Percentiles rank a stretch among this genome's conserved stretches.
phyloP scores from a whole-genome alignment of 306 rosid species.

The Casuarina glauca region DNA sequence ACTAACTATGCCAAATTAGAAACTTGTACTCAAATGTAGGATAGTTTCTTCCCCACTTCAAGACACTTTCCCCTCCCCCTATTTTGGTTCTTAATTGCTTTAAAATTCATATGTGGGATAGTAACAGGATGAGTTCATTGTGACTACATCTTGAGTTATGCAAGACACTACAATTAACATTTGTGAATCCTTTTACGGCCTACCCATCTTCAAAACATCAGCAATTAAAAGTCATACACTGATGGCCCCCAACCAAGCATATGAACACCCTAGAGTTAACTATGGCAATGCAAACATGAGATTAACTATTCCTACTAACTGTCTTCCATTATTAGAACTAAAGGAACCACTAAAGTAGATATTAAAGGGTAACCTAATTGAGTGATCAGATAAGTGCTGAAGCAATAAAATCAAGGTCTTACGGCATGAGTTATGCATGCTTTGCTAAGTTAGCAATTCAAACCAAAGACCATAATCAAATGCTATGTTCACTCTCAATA shows the following conservation, averaged over 20 bases:
- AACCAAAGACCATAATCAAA: neutral
- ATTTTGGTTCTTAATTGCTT: neutral
- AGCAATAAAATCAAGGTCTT: neutral
- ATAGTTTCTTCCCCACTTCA: neutral
- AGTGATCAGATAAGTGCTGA: slow-evolving; percentile 11
- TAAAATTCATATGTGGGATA: neutral
- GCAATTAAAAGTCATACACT: slow-evolving; percentile 62
- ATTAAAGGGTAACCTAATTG: slow-evolving; percentile 8
- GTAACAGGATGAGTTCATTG: slow-evolving; percentile 18
- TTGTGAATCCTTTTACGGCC: slow-evolving; percentile 17
- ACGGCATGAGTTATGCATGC: neutral
- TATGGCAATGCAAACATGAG: slow-evolving; percentile 27
- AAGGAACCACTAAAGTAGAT: slow-evolving; percentile 58
- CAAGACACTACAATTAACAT: slow-evolving; percentile 14
- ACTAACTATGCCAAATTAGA: neutral
- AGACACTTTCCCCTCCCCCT: neutral
- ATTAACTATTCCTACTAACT: slow-evolving; percentile 37
- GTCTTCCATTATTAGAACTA: slow-evolving; percentile 39
- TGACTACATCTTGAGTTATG: slow-evolving; percentile 32
- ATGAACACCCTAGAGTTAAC: slow-evolving; percentile 37
- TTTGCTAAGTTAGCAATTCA: no score
- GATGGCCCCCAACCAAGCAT: slow-evolving; percentile 34
- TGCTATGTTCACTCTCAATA: neutral
- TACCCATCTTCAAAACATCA: slow-evolving; percentile 65
- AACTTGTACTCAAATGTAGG: neutral